A percentile compares a stretch with the other conserved stretches of the same genome.
Evolutionary conservation across 164 flowering plant species (phyloP).

Genomic region (Taxillus chinensis): DNA sequence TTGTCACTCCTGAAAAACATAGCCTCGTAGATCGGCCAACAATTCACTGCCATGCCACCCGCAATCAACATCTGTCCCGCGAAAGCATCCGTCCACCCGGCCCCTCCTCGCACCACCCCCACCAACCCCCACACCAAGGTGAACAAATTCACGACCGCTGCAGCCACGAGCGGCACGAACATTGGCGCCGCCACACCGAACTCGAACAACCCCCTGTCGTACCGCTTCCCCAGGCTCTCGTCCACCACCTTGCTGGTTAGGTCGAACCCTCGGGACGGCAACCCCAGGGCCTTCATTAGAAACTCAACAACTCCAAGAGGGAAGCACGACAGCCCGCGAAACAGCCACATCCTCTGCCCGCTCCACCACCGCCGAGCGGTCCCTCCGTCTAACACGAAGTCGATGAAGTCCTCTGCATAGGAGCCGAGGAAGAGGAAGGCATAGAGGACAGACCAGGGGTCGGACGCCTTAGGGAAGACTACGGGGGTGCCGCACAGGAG

Average conservation of each 20-base stretch:
- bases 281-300: constrained; percentile 24
- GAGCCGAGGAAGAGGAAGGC: constrained; percentile 46
- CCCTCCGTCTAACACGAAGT: constrained; percentile 24
- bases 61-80: constrained; percentile 23
- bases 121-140: constrained; percentile 23
- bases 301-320: constrained; percentile 35
- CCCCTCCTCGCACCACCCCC: constrained; percentile 6
- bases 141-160: constrained; percentile 42
- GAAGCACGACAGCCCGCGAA: constrained; percentile 45
- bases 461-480: constrained; percentile 57
- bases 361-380: constrained; percentile 58
- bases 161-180: constrained; percentile 46
- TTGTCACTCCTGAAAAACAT: constrained; percentile 43
- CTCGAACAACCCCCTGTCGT: constrained; percentile 50
- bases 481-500: constrained; percentile 26
- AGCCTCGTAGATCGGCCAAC: constrained; percentile 59
- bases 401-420: constrained; percentile 45
- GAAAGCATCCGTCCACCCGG: constrained; percentile 7
- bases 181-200: constrained; percentile 57
- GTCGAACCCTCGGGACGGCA: constrained; percentile 38
- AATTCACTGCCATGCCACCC: constrained; percentile 43
- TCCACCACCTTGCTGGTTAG: constrained; percentile 53
- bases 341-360: constrained; percentile 68
- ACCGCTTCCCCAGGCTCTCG: constrained; percentile 38
- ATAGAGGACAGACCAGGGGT: constrained; percentile 48